These are phyloP conservation scores for Trifolium repens DNA, from an alignment of 306 rosid species.

Conservation along the genomic window DNA sequence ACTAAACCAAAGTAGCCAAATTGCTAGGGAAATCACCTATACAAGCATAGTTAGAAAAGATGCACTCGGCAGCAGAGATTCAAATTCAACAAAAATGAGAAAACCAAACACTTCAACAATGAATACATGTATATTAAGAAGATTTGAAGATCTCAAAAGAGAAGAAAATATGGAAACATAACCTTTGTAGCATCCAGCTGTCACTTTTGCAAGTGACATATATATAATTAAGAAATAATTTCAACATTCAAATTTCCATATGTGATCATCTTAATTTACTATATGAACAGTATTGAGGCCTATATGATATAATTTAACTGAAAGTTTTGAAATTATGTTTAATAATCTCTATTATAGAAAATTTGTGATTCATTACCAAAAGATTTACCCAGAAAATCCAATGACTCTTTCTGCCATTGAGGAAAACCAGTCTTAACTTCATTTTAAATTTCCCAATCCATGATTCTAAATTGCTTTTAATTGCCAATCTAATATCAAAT, in stretches of 20 bases:
- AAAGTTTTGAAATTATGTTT: slow-evolving; percentile 14
- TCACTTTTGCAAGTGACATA: neutral
- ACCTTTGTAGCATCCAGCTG: neutral
- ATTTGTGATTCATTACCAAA: neutral
- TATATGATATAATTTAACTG: neutral
- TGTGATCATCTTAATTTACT: slow-evolving; percentile 24
- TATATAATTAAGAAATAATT: slow-evolving; percentile 21
- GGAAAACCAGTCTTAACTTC: neutral
- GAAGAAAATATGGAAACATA: slow-evolving; percentile 8
- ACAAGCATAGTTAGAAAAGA: neutral
- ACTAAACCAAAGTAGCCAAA: neutral
- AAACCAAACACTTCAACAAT: slow-evolving; percentile 21
- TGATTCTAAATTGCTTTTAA: slow-evolving; percentile 10
- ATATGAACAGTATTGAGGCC: neutral
- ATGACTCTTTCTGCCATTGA: neutral
- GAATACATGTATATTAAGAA: neutral
- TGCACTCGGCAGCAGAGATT: neutral
- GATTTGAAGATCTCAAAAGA: slow-evolving; percentile 8
- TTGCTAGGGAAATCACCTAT: neutral
- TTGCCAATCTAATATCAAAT: slow-evolving; percentile 22
- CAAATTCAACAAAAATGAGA: slow-evolving; percentile 25
- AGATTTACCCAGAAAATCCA: slow-evolving; percentile 5
- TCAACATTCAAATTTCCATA: slow-evolving; percentile 11
- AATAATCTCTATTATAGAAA: neutral
- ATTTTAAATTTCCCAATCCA: neutral